Percentiles rank a stretch among this genome's conserved stretches.
These are phyloP conservation scores for Naegleria gruberi DNA, from an alignment of 208 protist genomes.

Conservation along the genomic window DNA sequence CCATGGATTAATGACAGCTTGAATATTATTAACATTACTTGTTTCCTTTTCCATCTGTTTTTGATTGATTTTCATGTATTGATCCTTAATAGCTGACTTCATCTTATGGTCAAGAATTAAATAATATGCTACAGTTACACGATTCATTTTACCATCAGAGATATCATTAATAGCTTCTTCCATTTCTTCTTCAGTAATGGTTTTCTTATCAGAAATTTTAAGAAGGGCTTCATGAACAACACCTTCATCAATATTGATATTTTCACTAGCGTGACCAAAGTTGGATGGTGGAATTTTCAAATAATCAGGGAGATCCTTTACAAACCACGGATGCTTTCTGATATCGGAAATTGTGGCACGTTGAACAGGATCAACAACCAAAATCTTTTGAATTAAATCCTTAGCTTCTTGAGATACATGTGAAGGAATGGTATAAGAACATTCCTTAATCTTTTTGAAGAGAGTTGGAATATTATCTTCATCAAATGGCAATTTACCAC, in stretches of 20 bases:
- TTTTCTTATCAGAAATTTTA: neutral
- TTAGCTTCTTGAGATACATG: conserved; percentile 49
- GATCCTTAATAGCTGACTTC: neutral
- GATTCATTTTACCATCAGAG: neutral
- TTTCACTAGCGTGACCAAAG: neutral
- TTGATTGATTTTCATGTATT: neutral
- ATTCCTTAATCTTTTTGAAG: conserved; percentile 79
- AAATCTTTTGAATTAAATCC: conserved; percentile 71
- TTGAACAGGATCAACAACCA: conserved; percentile 72
- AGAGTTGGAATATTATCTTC: conserved; percentile 72
- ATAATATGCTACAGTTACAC: conserved; percentile 16
- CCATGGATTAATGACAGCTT: neutral
- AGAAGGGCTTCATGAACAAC: neutral
- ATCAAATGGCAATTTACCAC: conserved; percentile 81
- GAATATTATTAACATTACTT: neutral
- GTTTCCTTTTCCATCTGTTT: neutral
- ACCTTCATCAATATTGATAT: neutral
- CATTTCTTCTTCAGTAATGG: neutral
- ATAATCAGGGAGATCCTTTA: conserved; percentile 60
- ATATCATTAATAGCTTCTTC: neutral
- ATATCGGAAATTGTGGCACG: conserved; percentile 76
- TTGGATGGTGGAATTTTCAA: conserved; percentile 57
- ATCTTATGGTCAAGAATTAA: conserved; percentile 22
- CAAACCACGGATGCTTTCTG: conserved; percentile 74
- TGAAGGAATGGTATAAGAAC: conserved; percentile 63